Evolutionary conservation across 345 rosid genomes (phyloP), one percentile per base, ranked within the genome.

Genomic region (Citropsis articulata): DNA sequence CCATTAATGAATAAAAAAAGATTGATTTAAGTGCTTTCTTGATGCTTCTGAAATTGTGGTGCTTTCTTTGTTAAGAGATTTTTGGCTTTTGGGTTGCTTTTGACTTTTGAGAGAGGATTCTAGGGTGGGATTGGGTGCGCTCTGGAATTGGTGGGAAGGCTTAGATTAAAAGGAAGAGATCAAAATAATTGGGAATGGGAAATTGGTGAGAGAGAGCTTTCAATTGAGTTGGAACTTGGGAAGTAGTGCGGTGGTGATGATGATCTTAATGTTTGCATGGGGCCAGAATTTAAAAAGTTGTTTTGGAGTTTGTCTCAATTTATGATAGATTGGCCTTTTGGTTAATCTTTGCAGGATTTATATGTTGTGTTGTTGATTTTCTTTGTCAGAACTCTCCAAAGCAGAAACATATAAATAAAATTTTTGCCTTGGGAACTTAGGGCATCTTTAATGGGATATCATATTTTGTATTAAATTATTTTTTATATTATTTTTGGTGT

Each of bases 191-290:
- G 40, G 28, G 73, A 28, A 9, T 18, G 56, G 16, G 55, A 4
- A 10, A 13, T 62, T 69, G 91, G 89, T 89, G 83, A 73, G 76
- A 74, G 55, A 71, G 86, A 88, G 93, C 94, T 91, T 85, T 87
- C 92, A 77, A n/a, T 71, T 68, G 81, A 81, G 91, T 77, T 87
- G 83, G 77, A 81, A 72, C 71, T 70, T 85, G 82, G 82, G 77
- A 81, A 25, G 5, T 4, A 40, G 7, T 16, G 40, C 18, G 40
- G 21, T 65, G 24, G 33, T 67, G 83, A 72, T 75, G 81, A 76
- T 75, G 77, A 28, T 62, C 82, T 81, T 76, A 81, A 83, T 80
- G 76, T 27, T 80, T 35, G n/a, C 4, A 31, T 16, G 21, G 68
- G 68, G 13, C 68, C 68, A 18, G 22, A 45, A 13, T 13, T 6